These are phyloP conservation scores for Ensete ventricosum DNA, from an alignment of 176 grass and related monocot genomes.

Conservation along the genomic window DNA sequence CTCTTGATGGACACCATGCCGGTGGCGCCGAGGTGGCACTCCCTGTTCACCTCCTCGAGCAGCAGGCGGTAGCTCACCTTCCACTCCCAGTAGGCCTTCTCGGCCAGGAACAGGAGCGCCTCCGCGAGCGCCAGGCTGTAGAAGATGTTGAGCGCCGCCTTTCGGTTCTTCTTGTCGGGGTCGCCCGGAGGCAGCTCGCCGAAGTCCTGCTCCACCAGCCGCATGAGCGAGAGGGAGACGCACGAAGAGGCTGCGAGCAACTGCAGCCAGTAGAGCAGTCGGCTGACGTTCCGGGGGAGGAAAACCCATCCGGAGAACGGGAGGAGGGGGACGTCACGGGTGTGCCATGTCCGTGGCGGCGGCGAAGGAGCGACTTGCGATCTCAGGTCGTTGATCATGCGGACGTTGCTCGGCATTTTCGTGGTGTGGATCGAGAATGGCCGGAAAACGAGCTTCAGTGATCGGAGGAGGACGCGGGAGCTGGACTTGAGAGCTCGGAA, in stretches of 20 bases:
- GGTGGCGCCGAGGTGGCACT: constrained; percentile 30
- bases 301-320: constrained; percentile 14
- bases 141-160: constrained; percentile 48
- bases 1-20: constrained; percentile 14
- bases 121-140: constrained; percentile 50
- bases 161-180: constrained; percentile 18
- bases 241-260: constrained; percentile 22
- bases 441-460: constrained; percentile 38
- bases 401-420: constrained; percentile 4
- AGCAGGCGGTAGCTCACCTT: constrained; percentile 50
- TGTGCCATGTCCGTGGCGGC: constrained; percentile 12
- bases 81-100: constrained; percentile 81
- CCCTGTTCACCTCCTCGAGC: constrained; percentile 50
- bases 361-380: background rate
- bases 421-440: constrained; percentile 15
- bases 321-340: constrained; percentile 7
- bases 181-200: background rate
- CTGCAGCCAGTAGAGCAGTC: constrained; percentile 29
- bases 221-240: constrained; percentile 27
- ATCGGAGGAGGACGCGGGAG: constrained; percentile 36
- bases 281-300: constrained; percentile 25
- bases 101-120: constrained; percentile 48
- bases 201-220: constrained; percentile 27
- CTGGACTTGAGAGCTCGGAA: constrained; percentile 35
- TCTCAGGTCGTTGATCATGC: background rate